Evolutionary conservation across 1,284 basidiomycete genomes (phyloP), one percentile per base, ranked within the genome.

Genomic region (Cutaneotrichosporon sp.): DNA sequence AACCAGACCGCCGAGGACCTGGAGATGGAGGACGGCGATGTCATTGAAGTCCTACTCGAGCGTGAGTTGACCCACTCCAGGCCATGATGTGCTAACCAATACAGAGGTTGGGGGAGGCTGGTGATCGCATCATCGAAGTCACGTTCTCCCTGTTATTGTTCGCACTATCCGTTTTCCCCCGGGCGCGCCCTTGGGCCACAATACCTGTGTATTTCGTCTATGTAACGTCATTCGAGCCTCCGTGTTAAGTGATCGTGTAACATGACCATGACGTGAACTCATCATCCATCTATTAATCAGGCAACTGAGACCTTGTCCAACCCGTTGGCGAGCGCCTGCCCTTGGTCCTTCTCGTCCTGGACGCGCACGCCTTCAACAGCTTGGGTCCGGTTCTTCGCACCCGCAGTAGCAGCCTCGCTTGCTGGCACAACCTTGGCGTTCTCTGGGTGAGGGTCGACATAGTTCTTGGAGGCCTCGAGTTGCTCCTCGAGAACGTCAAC

Each of bases 21-120:
- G 49, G 88, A 87, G 5, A 87, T 92, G 84, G 88, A 91, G 66
- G 88, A 91, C 57, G 87, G 67, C 20, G 76, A 91, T 67, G 84
- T 87, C 9, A 88, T 91, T 73, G 89, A 91, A 80, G 89, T 91
- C 57, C 87, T 91, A 83, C 86, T 91, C 58, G 88, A 92, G 78
- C 88, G 89, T 91, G 78, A 64, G 87, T 84, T 22, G 22, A 6
- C 22, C 4, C n/a, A 11, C 29, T 32, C 11, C 4, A 10, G 19
- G 11, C 6, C 17, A 11, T 38, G n/a, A 11, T 8, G 17, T 6
- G 19, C 42, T 44, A 20, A 44, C 42, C 12, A 14, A 11, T 29
- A 14, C 52, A 70, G 67, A 70, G 66, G 62, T 70, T 47, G 67
- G 67, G 14, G 67, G 67, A 35, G 47, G 42, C 27, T 44, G 27